A percentile compares a stretch with the other conserved stretches of the same genome.
phyloP scores from a whole-genome alignment of 352 stramenopile genomes.

The Phytophthora vignae region DNA sequence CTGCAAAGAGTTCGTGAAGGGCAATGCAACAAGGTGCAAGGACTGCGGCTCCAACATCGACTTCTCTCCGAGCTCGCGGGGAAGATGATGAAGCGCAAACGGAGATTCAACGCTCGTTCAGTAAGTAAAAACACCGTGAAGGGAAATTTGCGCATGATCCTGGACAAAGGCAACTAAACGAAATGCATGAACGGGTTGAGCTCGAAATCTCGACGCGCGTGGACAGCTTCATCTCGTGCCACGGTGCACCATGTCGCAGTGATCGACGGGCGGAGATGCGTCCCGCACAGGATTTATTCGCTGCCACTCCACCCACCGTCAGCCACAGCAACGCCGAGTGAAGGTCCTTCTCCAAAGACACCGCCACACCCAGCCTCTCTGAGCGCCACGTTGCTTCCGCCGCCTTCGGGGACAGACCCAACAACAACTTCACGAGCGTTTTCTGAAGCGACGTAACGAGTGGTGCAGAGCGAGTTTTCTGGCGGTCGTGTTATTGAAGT shows the following conservation, averaged over 20 bases:
- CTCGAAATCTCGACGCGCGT: too few species aligned
- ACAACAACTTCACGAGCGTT: not conserved
- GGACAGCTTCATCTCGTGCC: too few species aligned
- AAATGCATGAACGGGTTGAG: not conserved
- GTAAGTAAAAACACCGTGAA: not conserved
- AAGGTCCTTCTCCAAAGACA: not conserved
- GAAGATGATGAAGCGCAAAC: not conserved
- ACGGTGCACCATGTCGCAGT: not conserved
- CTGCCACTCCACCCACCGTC: not conserved
- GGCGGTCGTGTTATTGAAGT: constrained; percentile 23
- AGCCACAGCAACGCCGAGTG: not conserved
- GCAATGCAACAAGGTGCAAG: constrained; percentile 39
- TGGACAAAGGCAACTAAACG: not conserved
- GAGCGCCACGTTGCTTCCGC: not conserved
- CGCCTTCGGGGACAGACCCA: not conserved
- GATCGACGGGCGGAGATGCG: not conserved
- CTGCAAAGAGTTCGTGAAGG: constrained; percentile 70
- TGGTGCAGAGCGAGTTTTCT: constrained; percentile 15
- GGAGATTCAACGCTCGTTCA: not conserved
- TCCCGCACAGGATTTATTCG: not conserved
- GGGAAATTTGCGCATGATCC: too few species aligned
- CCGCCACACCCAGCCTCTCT: not conserved
- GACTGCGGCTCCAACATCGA: constrained; percentile 26
- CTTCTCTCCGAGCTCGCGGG: constrained; percentile 1
- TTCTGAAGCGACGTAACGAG: constrained; percentile 25